phyloP scores from a whole-genome alignment of 345 rosid species.

The Nasturtium officinale region DNA sequence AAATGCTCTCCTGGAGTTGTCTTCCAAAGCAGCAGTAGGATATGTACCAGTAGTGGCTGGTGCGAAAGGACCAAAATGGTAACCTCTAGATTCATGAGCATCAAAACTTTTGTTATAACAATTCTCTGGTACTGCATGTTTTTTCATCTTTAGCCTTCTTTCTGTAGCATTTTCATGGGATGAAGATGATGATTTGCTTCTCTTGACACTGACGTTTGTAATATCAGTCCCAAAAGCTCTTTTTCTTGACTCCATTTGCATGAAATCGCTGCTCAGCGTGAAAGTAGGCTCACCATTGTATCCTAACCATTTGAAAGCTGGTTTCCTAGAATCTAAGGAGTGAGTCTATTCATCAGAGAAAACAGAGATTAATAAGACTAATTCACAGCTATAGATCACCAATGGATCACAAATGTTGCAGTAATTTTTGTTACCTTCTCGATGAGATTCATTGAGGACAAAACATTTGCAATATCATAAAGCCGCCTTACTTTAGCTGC shows the following conservation, averaged over 20 bases:
- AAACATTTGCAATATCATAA: conserved; percentile 85
- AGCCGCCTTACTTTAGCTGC: conserved; percentile 93
- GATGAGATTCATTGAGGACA: conserved; percentile 83
- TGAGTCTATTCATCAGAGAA: conserved; percentile 62
- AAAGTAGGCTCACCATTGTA: conserved; percentile 50
- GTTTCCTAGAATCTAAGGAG: conserved; percentile 70
- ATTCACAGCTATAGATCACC: background rate
- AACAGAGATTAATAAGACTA: conserved; percentile 2
- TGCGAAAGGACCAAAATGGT: conserved; percentile 80
- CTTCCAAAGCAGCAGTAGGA: conserved; percentile 36
- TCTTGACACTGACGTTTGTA: conserved; percentile 57
- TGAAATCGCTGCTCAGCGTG: conserved; percentile 42
- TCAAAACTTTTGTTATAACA: conserved; percentile 42
- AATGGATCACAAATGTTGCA: background rate
- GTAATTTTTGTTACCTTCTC: conserved; percentile 63
- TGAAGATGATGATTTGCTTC: conserved; percentile 48
- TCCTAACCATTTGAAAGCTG: conserved; percentile 92
- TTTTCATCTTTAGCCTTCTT: conserved; percentile 39
- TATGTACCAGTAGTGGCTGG: conserved; percentile 47
- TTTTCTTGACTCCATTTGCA: conserved; percentile 52
- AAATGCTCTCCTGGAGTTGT: conserved; percentile 41
- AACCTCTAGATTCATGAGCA: conserved; percentile 49
- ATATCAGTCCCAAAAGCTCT: conserved; percentile 80
- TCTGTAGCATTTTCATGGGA: conserved; percentile 39
- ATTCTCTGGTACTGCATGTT: conserved; percentile 46